A percentile compares a stretch with the other conserved stretches of the same genome.
Conservation (phyloP, 139 green algal species). For the Picochlorum sp. region DNA sequence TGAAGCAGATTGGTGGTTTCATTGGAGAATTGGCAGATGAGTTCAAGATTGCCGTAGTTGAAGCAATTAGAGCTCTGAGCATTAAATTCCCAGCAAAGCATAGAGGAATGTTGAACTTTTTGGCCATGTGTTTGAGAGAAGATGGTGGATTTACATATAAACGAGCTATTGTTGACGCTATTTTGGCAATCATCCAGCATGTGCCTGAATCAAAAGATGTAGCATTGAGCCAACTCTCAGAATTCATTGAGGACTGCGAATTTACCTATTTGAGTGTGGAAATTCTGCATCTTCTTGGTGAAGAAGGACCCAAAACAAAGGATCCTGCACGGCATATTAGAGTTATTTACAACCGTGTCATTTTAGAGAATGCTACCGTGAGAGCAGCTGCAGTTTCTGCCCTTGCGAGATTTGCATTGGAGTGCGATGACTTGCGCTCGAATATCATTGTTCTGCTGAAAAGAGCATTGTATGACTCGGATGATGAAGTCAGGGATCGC, state of each 20-base stretch:
- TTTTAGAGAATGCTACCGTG: conserved; percentile 98
- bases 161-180: conserved; percentile 88
- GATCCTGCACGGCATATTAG: conserved; percentile 79
- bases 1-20: conserved; percentile 97
- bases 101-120: conserved; percentile 93
- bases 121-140: conserved; percentile 74
- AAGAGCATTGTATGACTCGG: conserved; percentile 89
- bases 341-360: conserved; percentile 99
- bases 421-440: conserved; percentile 45
- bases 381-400: conserved; percentile 82
- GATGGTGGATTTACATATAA: conserved; percentile 99
- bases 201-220: conserved; percentile 96
- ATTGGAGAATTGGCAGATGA: conserved; percentile 98
- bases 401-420: conserved; percentile 80
- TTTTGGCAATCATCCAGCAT: conserved; percentile 86
- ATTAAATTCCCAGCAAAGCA: conserved; percentile 98
- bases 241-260: conserved; percentile 99
- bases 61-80: conserved; percentile 91
- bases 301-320: conserved; percentile 66
- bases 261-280: conserved; percentile 95
- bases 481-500: conserved; percentile 96
- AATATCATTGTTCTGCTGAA: conserved; percentile 81
- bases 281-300: conserved; percentile 89
- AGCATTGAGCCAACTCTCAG: conserved; percentile 90
- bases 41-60: conserved; percentile 98